phyloP scores from a whole-genome alignment of 2,329 filamentous ascomycete genomes.

The Polytolypa hystricis region DNA sequence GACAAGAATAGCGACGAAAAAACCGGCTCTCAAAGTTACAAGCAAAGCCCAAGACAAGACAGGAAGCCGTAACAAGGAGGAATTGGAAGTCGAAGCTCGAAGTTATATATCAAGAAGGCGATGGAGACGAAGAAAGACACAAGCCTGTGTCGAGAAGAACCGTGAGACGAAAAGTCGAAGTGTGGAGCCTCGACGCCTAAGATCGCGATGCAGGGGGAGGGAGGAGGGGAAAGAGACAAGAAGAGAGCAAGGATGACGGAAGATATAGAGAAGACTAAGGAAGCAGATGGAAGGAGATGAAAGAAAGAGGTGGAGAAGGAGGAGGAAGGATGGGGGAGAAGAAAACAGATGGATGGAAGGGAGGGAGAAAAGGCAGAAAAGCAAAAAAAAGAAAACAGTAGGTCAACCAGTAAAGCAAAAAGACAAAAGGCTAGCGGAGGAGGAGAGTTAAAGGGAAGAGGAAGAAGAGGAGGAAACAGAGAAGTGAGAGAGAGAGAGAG shows the following conservation, averaged over 20 bases:
- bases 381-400: slow-evolving; percentile 14
- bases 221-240: slow-evolving; percentile 16
- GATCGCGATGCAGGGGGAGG: no score
- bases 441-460: slow-evolving; percentile 13
- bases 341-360: not conserved
- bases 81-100: not conserved
- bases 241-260: slow-evolving; percentile 10
- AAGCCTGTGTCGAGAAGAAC: no score
- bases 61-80: no score
- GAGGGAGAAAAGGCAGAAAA: slow-evolving; percentile 6
- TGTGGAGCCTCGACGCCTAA: no score
- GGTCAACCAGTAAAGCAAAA: slow-evolving; percentile 3
- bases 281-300: slow-evolving; percentile 1
- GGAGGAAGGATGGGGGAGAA: not conserved
- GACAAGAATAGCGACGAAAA: no score
- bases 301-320: not conserved
- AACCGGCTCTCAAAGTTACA: no score
- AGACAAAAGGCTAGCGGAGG: slow-evolving; percentile 13
- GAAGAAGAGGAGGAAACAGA: slow-evolving; percentile 11
- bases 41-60: no score
- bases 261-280: no score
- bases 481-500: slow-evolving; percentile 12
- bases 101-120: not conserved
- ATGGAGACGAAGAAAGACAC: not conserved
- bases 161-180: no score